Evolutionary conservation across 2,329 filamentous ascomycete species (phyloP), one percentile per base, ranked within the genome.

Genomic region (Aspergillus piperis): DNA sequence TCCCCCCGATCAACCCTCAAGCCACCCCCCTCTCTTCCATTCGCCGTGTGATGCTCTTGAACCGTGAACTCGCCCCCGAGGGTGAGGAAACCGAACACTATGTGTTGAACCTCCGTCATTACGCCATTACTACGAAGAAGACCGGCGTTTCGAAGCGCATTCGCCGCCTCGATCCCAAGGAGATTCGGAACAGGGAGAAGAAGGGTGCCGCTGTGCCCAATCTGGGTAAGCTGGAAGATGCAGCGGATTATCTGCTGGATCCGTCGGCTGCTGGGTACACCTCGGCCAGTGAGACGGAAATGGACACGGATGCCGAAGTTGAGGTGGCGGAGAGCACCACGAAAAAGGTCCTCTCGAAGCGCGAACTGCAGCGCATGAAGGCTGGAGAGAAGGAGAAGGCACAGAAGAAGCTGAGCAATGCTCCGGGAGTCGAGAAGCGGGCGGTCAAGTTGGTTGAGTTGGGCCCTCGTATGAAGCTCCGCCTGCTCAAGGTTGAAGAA

Each of bases 401-500:
- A 69, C 78, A 66, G 74, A 80, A 57, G 80, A 82, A 66, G 48
- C 47, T 70, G 41, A 67, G 63, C 11, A 73, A 72, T 77, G 66
- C 64, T 8, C 82, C 70, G 27, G 76, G 80, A 61, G 89, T 96
- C 6, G 91, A 96, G 77, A 91, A 91, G 68, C 87, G 92, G 48
- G 93, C 91, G 0, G 91, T 99, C 21, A 97, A 96, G 74, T 82
- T 99, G 6, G 88, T 96, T 3, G 95, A 99, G 78, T 81, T 99
- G 0, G 95, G 95, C 0, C 95, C 95, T 1, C 87, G 95, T 57
- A 89, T 99, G 90, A 89, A 86, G 62, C 80, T 99, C 42, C 87
- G 94, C 32, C 82, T 99, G 78, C 93, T 92, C 58, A 99, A 99
- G 80, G 93, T 99, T 4, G 95, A 99, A 73, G 95, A 99, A 69